Evolutionary conservation across 2,329 filamentous ascomycete species (phyloP).

Genomic region (Penicillium sp.): DNA sequence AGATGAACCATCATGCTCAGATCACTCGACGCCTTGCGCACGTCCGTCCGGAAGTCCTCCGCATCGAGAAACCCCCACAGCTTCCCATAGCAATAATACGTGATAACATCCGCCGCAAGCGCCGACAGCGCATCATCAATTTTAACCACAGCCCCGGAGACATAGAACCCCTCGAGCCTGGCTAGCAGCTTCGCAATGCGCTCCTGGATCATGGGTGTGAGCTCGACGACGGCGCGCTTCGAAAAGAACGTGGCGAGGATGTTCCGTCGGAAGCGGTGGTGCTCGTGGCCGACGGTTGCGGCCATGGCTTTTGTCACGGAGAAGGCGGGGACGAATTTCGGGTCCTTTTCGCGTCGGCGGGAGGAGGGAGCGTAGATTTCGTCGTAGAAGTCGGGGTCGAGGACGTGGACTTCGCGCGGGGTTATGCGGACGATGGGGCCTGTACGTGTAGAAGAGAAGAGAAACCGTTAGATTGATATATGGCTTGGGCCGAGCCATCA

Average conservation of each 20-base stretch:
- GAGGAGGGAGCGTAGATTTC: slow-evolving; percentile 14
- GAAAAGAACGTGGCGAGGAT: slow-evolving; percentile 21
- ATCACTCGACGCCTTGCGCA: background rate
- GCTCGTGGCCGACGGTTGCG: slow-evolving; percentile 9
- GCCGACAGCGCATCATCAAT: background rate
- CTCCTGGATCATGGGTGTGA: slow-evolving; percentile 21
- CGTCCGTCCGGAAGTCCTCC: background rate
- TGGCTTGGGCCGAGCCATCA: background rate
- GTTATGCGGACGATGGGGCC: slow-evolving; percentile 19
- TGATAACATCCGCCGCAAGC: background rate
- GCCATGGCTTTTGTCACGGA: background rate
- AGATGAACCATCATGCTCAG: background rate
- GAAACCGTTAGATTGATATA: background rate
- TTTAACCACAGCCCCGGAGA: background rate
- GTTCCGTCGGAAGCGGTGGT: slow-evolving; percentile 17
- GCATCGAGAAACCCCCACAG: background rate
- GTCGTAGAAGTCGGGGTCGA: slow-evolving; percentile 13
- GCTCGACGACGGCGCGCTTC: slow-evolving; percentile 23
- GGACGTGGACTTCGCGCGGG: slow-evolving; percentile 15
- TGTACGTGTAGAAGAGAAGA: background rate
- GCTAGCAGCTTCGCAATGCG: slow-evolving; percentile 22
- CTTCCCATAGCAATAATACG: background rate
- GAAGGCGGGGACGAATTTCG: background rate
- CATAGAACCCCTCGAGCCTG: slow-evolving; percentile 18
- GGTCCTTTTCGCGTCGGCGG: slow-evolving; percentile 15